phyloP scores from a whole-genome alignment of 2,329 filamentous ascomycete species.

The Ilyonectria mors-panacis region DNA sequence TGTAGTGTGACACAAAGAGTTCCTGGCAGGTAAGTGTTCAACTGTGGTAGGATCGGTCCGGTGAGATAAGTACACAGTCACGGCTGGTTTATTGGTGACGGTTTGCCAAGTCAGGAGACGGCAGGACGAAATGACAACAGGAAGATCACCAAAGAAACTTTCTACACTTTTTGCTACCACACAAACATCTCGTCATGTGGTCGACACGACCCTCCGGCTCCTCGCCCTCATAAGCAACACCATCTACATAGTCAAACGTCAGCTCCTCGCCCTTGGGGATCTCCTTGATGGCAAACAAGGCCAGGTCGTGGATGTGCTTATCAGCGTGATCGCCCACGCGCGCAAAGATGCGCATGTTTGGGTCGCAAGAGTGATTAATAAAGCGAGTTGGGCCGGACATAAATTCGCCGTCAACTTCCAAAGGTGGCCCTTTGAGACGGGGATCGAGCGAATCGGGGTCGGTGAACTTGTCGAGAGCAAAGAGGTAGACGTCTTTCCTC shows the following conservation, averaged over 20 bases:
- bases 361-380: constrained; percentile 87
- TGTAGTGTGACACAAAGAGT: neutral
- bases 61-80: neutral
- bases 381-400: constrained; percentile 85
- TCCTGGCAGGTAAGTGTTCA: neutral
- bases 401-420: constrained; percentile 80
- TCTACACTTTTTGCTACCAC: constrained; percentile 76
- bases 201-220: constrained; percentile 57
- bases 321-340: constrained; percentile 84
- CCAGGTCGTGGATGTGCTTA: constrained; percentile 81
- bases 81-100: neutral
- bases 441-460: constrained; percentile 69
- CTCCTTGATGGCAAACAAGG: constrained; percentile 79
- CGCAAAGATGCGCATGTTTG: constrained; percentile 85
- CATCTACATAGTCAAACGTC: constrained; percentile 85
- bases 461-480: constrained; percentile 85
- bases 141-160: constrained; percentile 74
- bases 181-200: constrained; percentile 73
- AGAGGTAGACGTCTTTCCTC: constrained; percentile 84
- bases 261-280: constrained; percentile 78
- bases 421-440: constrained; percentile 68
- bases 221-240: constrained; percentile 67
- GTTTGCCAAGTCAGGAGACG: neutral
- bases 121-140: neutral
- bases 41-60: neutral